Conservation (phyloP, 352 stramenopile species). For the Phytopythium ostracodes region DNA sequence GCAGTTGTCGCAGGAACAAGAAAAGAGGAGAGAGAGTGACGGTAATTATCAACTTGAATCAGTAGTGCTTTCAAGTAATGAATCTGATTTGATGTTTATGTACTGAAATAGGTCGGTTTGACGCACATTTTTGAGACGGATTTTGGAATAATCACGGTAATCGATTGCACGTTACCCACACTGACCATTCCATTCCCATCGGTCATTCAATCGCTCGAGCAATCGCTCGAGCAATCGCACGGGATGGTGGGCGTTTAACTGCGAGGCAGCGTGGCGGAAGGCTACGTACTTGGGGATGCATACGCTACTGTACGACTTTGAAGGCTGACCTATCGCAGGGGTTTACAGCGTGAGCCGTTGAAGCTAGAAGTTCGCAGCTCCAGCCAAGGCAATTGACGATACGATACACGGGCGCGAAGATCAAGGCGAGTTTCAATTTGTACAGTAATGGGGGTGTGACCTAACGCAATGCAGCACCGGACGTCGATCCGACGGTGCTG, state of each 20-base stretch:
- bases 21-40: background rate
- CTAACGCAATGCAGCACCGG: background rate
- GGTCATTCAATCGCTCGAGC: background rate
- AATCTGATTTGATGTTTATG: background rate
- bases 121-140: background rate
- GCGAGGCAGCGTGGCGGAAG: no score
- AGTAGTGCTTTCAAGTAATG: background rate
- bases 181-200: background rate
- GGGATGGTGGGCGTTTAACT: background rate
- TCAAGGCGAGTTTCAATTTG: constrained; percentile 1
- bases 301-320: no score
- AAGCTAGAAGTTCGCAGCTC: background rate
- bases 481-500: background rate
- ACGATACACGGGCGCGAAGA: background rate
- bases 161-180: background rate
- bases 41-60: background rate
- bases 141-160: background rate
- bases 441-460: no score
- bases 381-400: background rate
- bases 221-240: background rate
- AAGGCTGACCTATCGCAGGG: no score
- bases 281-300: no score
- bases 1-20: background rate
- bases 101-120: background rate
- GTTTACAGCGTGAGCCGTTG: background rate